A percentile compares a stretch with the other conserved stretches of the same genome.
phyloP scores from a whole-genome alignment of 2,329 filamentous ascomycete species.

The Trichoderma sp. region DNA sequence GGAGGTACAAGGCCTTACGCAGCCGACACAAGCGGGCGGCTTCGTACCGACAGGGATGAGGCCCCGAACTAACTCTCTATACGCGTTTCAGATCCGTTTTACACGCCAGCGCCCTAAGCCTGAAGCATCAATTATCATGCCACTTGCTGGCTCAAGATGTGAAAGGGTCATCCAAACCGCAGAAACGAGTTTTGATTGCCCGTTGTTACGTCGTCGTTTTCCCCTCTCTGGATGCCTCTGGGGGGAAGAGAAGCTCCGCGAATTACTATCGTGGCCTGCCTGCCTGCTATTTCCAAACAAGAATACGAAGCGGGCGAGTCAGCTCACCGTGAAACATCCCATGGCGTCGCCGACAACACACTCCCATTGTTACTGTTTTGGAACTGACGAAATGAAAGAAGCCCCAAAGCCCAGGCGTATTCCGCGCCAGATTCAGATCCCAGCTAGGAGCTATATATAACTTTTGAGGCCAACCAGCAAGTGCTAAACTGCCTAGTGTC shows the following conservation, averaged over 20 bases:
- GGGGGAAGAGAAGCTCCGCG: neutral
- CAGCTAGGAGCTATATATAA: conserved; percentile 9
- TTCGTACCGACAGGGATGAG: neutral
- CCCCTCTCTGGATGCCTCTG: neutral
- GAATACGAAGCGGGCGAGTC: neutral
- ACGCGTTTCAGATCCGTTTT: conserved; percentile 16
- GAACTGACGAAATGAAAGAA: conserved; percentile 11
- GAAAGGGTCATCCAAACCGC: conserved; percentile 9
- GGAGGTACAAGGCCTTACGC: neutral
- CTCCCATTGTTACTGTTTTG: neutral
- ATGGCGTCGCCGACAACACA: neutral
- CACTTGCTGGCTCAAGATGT: neutral
- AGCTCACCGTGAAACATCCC: conserved; percentile 6
- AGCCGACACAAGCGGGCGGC: neutral
- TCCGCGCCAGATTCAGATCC: conserved; percentile 5
- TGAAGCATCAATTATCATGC: conserved; percentile 9
- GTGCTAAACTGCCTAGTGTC: conserved; percentile 16
- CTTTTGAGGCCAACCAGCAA: neutral
- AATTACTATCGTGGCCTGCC: neutral
- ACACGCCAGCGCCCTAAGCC: conserved; percentile 2
- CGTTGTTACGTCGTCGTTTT: neutral
- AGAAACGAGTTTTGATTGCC: conserved; percentile 1
- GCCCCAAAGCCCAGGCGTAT: neutral
- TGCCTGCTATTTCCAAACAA: neutral
- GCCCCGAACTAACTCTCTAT: neutral